Percentiles rank a stretch among this genome's conserved stretches.
These are phyloP conservation scores for Geranium rotundifolium DNA, from an alignment of 345 rosid genomes.

Conservation along the genomic window DNA sequence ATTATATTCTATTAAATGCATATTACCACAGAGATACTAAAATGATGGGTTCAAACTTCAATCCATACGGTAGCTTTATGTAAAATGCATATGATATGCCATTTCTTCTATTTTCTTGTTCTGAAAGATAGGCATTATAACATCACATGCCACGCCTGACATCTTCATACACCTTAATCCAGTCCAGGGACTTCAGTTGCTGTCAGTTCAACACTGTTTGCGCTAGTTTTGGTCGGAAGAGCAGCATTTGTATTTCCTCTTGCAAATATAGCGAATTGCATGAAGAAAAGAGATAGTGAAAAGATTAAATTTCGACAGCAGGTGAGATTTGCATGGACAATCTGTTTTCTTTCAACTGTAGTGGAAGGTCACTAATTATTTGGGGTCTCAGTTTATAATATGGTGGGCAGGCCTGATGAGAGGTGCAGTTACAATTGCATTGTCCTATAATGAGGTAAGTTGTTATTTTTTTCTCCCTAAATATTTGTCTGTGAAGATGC, in stretches of 20 bases:
- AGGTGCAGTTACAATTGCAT: conserved; percentile 67
- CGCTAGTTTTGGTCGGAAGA: conserved; percentile 47
- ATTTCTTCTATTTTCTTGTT: no score
- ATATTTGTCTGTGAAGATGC: neutral
- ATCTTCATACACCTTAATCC: conserved; percentile 12
- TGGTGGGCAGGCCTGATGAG: conserved; percentile 84
- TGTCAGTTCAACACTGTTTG: conserved; percentile 40
- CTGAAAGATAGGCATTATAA: no score
- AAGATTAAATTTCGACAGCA: conserved; percentile 42
- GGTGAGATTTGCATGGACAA: conserved; percentile 18
- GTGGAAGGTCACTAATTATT: neutral
- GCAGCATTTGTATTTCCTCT: conserved; percentile 55
- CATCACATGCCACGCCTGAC: neutral
- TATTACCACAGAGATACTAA: no score
- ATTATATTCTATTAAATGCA: no score
- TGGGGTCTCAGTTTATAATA: conserved; percentile 41
- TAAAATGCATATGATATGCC: no score
- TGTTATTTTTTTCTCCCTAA: neutral
- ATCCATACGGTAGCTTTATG: no score
- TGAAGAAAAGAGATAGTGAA: conserved; percentile 12
- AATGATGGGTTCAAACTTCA: no score
- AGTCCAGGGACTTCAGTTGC: conserved; percentile 36
- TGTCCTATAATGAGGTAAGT: conserved; percentile 43
- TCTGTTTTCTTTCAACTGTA: neutral
- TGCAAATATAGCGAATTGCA: conserved; percentile 33